These are phyloP conservation scores for Parasarocladium wereldwijsianum DNA, from an alignment of 2,329 filamentous ascomycete genomes.

Conservation along the genomic window DNA sequence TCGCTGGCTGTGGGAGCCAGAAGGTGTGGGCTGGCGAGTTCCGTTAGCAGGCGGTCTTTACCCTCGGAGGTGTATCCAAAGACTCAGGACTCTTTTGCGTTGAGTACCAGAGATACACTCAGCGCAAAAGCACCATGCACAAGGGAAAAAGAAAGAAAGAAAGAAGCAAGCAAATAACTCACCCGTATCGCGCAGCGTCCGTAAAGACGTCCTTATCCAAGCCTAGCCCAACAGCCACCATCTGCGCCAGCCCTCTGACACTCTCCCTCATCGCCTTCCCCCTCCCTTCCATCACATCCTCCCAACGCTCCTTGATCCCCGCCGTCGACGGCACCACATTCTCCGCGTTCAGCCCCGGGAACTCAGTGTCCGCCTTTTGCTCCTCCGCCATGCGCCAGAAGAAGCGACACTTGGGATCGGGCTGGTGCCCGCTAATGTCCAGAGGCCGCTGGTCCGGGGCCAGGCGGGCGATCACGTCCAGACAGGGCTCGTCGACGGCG, in stretches of 20 bases:
- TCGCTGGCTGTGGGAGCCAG: conserved; percentile 47
- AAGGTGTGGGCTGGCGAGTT: conserved; percentile 35
- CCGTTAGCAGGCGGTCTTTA: neutral
- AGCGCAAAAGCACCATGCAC: no score
- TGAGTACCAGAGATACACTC: no score
- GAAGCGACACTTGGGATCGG: conserved; percentile 48
- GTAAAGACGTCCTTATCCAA: conserved; percentile 37
- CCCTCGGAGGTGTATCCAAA: no score
- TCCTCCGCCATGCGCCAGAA: conserved; percentile 45
- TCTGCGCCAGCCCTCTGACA: conserved; percentile 43
- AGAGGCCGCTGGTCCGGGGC: conserved; percentile 39
- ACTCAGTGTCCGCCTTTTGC: conserved; percentile 38
- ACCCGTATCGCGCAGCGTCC: conserved; percentile 41
- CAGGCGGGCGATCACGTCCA: conserved; percentile 39
- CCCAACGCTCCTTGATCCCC: conserved; percentile 35
- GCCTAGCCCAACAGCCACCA: conserved; percentile 41
- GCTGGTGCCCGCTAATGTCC: conserved; percentile 39
- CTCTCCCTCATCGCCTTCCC: conserved; percentile 45
- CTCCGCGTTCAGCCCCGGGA: conserved; percentile 37
- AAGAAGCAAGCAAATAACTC: conserved; percentile 9
- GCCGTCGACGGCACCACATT: conserved; percentile 38
- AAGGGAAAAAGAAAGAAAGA: neutral
- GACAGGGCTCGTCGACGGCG: conserved; percentile 45
- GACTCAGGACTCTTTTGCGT: no score
- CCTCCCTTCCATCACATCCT: conserved; percentile 40